Percentiles rank a stretch among this genome's conserved stretches.
Conservation (phyloP, 2,329 filamentous ascomycete species). For the Elsinoe ampelina region DNA sequence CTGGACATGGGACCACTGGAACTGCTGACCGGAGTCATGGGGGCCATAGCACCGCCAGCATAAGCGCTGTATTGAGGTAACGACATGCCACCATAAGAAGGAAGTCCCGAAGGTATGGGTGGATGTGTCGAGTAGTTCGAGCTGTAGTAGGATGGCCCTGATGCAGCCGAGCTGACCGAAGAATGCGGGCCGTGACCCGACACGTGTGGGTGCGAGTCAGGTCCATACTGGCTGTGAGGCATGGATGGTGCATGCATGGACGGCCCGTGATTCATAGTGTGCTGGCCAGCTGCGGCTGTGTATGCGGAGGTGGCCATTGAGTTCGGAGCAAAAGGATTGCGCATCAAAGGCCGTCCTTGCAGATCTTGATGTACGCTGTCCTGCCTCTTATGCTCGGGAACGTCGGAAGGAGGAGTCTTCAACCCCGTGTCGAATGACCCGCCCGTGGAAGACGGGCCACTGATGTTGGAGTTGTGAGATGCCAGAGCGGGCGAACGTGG, state of each 20-base stretch:
- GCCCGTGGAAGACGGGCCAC: constrained; percentile 47
- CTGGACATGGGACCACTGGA: neutral
- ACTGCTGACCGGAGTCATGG: constrained; percentile 11
- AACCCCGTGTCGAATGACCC: constrained; percentile 44
- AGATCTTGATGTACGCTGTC: constrained; percentile 17
- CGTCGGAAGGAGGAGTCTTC: constrained; percentile 69
- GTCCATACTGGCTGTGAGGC: constrained; percentile 7
- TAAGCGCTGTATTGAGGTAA: constrained; percentile 7
- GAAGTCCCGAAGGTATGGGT: neutral
- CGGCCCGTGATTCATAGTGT: constrained; percentile 10
- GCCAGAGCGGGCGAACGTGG: constrained; percentile 12
- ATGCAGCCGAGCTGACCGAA: constrained; percentile 10
- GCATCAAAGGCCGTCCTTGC: constrained; percentile 6
- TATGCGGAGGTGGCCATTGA: neutral
- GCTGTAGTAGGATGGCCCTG: constrained; percentile 9
- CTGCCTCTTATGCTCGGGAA: constrained; percentile 36
- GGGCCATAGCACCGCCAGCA: constrained; percentile 3
- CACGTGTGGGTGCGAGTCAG: constrained; percentile 5
- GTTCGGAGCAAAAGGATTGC: constrained; percentile 12
- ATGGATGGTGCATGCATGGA: neutral
- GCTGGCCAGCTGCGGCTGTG: constrained; percentile 9
- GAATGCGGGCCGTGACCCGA: constrained; percentile 9
- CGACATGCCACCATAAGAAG: neutral
- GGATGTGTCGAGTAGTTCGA: neutral
- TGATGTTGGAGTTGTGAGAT: constrained; percentile 33